Conservation (phyloP, 2,329 filamentous ascomycete genomes). For the Trichophaea hybrida region DNA sequence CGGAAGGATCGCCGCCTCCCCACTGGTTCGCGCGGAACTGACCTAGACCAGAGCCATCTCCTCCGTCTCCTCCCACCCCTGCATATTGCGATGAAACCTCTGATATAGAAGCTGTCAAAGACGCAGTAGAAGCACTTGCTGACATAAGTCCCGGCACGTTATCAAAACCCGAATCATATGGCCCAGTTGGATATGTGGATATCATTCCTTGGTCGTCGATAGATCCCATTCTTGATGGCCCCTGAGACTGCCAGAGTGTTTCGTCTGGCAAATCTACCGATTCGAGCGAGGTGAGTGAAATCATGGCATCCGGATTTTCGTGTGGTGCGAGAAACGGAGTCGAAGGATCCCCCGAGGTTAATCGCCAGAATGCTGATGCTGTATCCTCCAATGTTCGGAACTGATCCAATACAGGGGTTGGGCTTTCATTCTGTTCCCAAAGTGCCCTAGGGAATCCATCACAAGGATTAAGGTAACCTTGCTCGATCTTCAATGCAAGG, state of each 20-base stretch:
- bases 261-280: slow-evolving; percentile 19
- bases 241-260: slow-evolving; percentile 14
- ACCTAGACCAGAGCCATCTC: background rate
- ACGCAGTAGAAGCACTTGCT: slow-evolving; percentile 21
- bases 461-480: slow-evolving; percentile 13
- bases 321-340: slow-evolving; percentile 9
- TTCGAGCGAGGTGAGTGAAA: slow-evolving; percentile 10
- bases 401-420: background rate
- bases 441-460: slow-evolving; percentile 1
- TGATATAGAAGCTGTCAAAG: slow-evolving; percentile 21
- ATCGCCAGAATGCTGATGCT: slow-evolving; percentile 19
- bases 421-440: background rate
- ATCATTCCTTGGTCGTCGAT: slow-evolving; percentile 18
- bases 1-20: slow-evolving; percentile 8
- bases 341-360: slow-evolving; percentile 16
- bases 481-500: slow-evolving; percentile 14
- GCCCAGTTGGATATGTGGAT: slow-evolving; percentile 8
- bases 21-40: slow-evolving; percentile 17
- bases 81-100: slow-evolving; percentile 18
- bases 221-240: slow-evolving; percentile 19
- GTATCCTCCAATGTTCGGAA: slow-evolving; percentile 11
- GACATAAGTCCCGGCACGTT: slow-evolving; percentile 15
- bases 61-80: slow-evolving; percentile 1
- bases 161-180: slow-evolving; percentile 18
- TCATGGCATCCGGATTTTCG: slow-evolving; percentile 11